Base-by-base conservation (phyloP, 1,139 yeast genomes). In the Meyerozyma athensensis region DNA sequence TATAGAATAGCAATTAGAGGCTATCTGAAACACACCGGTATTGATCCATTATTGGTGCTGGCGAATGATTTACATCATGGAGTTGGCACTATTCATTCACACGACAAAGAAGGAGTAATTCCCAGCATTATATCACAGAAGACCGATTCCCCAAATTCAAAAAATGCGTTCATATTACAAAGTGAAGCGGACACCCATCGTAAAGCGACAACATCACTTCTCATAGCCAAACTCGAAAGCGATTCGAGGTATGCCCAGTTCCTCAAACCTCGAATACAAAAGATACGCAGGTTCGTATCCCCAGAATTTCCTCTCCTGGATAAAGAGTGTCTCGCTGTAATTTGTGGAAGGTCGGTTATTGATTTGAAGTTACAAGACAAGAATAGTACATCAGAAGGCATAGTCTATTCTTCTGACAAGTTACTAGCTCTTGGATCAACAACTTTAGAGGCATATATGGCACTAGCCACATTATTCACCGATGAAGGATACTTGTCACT, bases 401-500 rank as follows among this genome's bases (percentile, higher is more conserved):
- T 46, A 31, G 41, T 42, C 34, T 39, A 39, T 35, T 34, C 45
- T 17, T 48, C 56, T 4, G 52, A 48, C 16, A 52, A 45, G 34
- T 46, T 62, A 4, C 45, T 64, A 13, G 39, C 38, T 3, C 36
- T 56, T 7, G 68, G 68, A 2, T 39, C 46, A 34, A 36, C 46
- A 2, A 37, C 50, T 21, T 49, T 53, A 23, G 48, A 47, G 18
- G 46, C 54, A 28, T 59, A 55, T 20, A 39, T 57, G 24, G 39
- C 43, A n/a, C 40, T 48, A 9, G 43, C 47, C 16, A 53, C 59
- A 1, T 51, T 63, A 3, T 66, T 65, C 43, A 46, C 56, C 4
- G 59, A 54, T 34, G 41, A 53, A 8, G 49, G 52, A 23, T 56
- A 56, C 41, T 52, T 67, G 10, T 55, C 70, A 0, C 44, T 58